These are phyloP conservation scores for Sordariomycetes sp. DNA, from an alignment of 2,329 filamentous ascomycete genomes.

Conservation along the genomic window DNA sequence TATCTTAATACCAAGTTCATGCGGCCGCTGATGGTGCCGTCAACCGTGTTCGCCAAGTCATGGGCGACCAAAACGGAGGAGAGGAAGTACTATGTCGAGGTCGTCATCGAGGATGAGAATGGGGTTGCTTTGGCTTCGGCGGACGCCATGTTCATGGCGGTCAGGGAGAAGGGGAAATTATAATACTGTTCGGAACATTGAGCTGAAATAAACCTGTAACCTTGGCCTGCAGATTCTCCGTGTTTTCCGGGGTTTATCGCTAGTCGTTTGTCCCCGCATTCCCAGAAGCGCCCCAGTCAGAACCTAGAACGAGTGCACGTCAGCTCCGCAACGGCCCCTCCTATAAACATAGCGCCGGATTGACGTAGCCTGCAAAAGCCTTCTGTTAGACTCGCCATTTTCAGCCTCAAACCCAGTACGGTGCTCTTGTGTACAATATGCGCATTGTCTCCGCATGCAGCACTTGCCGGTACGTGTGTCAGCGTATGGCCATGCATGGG, in stretches of 20 bases:
- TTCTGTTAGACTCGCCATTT: not conserved
- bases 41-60: constrained; percentile 18
- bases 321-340: not conserved
- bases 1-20: constrained; percentile 22
- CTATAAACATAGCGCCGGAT: too few species aligned
- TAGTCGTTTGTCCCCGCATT: not conserved
- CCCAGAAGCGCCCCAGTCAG: not conserved
- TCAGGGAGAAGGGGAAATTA: not conserved
- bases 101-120: constrained; percentile 11
- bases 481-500: not conserved
- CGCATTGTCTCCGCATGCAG: not conserved
- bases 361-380: not conserved
- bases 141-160: not conserved
- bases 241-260: not conserved
- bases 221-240: not conserved
- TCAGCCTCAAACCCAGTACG: not conserved
- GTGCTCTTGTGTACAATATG: not conserved
- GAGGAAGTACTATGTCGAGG: constrained; percentile 17
- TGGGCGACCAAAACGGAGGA: constrained; percentile 20
- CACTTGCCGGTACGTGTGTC: not conserved
- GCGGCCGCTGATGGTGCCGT: constrained; percentile 17
- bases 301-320: not conserved
- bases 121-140: constrained; percentile 7
- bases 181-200: not conserved
- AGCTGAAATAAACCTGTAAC: not conserved